Conservation (phyloP, 495 filamentous ascomycete genomes). For the Glutinoglossum americanum region DNA sequence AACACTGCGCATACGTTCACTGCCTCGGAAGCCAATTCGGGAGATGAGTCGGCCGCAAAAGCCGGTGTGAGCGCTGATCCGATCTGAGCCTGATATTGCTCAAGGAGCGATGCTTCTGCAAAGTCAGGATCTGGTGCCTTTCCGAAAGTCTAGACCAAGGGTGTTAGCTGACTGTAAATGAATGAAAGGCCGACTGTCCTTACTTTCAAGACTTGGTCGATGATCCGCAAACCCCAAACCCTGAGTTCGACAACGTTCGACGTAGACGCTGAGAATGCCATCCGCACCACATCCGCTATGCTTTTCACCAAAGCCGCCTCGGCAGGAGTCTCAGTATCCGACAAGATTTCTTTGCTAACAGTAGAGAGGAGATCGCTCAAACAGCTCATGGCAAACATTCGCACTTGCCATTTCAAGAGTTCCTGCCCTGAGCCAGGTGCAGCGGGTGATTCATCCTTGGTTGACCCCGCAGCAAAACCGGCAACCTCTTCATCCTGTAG, state of each 20-base stretch:
- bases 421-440: slow-evolving; percentile 55
- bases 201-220: slow-evolving; percentile 70
- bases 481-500: slow-evolving; percentile 91
- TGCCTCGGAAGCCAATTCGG: slow-evolving; percentile 81
- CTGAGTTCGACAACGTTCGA: slow-evolving; percentile 76
- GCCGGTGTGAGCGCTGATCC: slow-evolving; percentile 90
- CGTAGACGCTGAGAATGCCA: slow-evolving; percentile 95
- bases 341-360: slow-evolving; percentile 49
- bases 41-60: slow-evolving; percentile 87
- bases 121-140: slow-evolving; percentile 92
- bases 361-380: slow-evolving; percentile 64
- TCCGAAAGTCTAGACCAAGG: slow-evolving; percentile 56
- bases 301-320: slow-evolving; percentile 57
- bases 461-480: slow-evolving; percentile 58
- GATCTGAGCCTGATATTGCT: slow-evolving; percentile 97
- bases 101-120: slow-evolving; percentile 77
- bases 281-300: slow-evolving; percentile 82
- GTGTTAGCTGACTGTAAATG: neutral
- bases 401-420: slow-evolving; percentile 83
- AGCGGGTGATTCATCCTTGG: slow-evolving; percentile 37
- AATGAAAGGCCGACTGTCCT: neutral
- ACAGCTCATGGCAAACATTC: slow-evolving; percentile 81
- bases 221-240: slow-evolving; percentile 75
- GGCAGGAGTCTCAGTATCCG: slow-evolving; percentile 46
- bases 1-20: slow-evolving; percentile 97